A percentile compares a stretch with the other conserved stretches of the same genome.
Conservation (phyloP, 805 yeast genomes). For the Wickerhamiella spandovensis region DNA sequence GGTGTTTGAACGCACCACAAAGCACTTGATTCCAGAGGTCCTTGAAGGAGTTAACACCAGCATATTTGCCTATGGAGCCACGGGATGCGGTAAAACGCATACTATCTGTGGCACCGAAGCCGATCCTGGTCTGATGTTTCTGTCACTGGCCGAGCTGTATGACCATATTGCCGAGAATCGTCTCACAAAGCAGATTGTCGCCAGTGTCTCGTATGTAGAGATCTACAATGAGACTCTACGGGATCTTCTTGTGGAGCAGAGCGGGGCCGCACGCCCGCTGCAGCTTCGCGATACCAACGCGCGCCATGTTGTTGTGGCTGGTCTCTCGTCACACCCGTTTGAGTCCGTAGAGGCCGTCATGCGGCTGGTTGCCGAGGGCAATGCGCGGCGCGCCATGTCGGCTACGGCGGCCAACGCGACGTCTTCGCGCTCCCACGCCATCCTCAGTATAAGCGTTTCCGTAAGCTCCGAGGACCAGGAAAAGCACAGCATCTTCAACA, state of each 20-base stretch:
- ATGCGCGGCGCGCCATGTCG: slow-evolving; percentile 46
- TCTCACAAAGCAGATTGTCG: slow-evolving; percentile 44
- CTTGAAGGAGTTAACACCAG: slow-evolving; percentile 83
- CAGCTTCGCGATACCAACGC: slow-evolving; percentile 60
- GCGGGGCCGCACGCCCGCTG: slow-evolving; percentile 14
- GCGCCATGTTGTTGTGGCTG: slow-evolving; percentile 54
- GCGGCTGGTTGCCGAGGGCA: slow-evolving; percentile 9
- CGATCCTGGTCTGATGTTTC: slow-evolving; percentile 66
- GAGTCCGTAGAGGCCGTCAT: slow-evolving; percentile 20
- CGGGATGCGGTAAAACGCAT: slow-evolving; percentile 96
- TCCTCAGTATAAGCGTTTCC: slow-evolving; percentile 59
- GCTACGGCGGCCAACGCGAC: slow-evolving; percentile 87
- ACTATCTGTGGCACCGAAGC: slow-evolving; percentile 68
- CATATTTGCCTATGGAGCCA: slow-evolving; percentile 88
- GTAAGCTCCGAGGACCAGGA: slow-evolving; percentile 12
- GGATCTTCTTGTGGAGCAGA: slow-evolving; percentile 56
- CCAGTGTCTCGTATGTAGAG: slow-evolving; percentile 58
- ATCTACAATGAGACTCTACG: slow-evolving; percentile 83
- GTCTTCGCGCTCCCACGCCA: slow-evolving; percentile 89
- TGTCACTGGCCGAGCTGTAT: slow-evolving; percentile 67
- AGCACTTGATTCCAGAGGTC: slow-evolving; percentile 58
- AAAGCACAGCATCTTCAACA: slow-evolving; percentile 51
- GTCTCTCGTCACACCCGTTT: slow-evolving; percentile 52
- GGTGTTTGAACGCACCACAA: slow-evolving; percentile 53
- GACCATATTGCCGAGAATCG: slow-evolving; percentile 34